Evolutionary conservation across 2,329 filamentous ascomycete species (phyloP), one percentile per base, ranked within the genome.

Genomic region (Monosporascus sp.): DNA sequence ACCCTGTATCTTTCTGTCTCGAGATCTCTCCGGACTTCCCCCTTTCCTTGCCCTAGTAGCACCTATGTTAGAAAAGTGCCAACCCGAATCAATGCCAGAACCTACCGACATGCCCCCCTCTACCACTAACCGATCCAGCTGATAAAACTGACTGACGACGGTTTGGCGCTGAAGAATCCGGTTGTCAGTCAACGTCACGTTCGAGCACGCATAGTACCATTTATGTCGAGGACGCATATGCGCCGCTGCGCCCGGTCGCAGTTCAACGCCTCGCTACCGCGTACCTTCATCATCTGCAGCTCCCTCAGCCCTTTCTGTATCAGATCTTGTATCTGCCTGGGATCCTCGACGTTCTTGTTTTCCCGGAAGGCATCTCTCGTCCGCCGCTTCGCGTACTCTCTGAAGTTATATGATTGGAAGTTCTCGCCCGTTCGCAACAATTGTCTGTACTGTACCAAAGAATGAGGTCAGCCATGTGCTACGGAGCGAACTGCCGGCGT

Each of bases 371-470:
- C 87, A 77, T 97, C 94, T 70, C 82, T 83, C 69, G 94, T 96
- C 72, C 93, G 84, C 68, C 94, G 87, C 73, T 86, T 88, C 51
- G 94, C 92, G 73, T 99, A 99, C 72, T 97, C 93, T 74, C 94
- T 85, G 80, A 97, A 99, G 76, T 97, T 99, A 79, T 97, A 99
- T 63, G 88, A 85, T 58, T 91, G 84, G 72, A 99, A 97, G 68
- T 96, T 89, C 57, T 81, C 80, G 58, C 91, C 86, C 71, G 94
- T 88, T 63, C 92, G 88, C 65, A 97, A 79, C 64, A 99, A 78
- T 67, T 93, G 93, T 61, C 94, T 92, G 74, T 96, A 97, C 92
- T 96, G 59, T 17, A 49, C 37, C 11, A 35, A 11, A 35, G 11
- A 35, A 35, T 14, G 4, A 35, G 4, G 3, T 35, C 31, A 35